Base-by-base conservation (phyloP, 208 protist genomes). In the Leishmania gerbilli region DNA sequence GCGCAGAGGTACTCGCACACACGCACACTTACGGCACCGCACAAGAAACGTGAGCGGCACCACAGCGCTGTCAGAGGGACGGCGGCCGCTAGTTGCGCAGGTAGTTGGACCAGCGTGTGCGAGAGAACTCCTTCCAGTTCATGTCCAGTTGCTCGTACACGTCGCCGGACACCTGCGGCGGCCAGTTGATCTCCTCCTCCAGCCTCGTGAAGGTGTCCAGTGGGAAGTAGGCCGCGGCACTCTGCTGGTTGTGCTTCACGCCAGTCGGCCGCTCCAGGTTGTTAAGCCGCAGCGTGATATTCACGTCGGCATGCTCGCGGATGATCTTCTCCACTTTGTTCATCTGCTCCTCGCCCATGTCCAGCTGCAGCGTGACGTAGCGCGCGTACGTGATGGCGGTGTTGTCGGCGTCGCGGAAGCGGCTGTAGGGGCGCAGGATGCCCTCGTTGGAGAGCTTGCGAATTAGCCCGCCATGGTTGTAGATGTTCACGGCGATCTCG, bases 61-160 rank as follows among this genome's bases (percentile, higher is more conserved):
- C 40, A 51, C 17, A 19, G 42, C 21, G n/a, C 37, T 53, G 55
- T 49, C 71, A 40, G 49, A 17, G n/a, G n/a, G 51, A 27, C 9
- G 13, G n/a, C 13, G 8, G 6, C 31, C 6, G 67, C 89, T 77
- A 96, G 60, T 89, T 96, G 42, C 95, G 88, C 64, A 98, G 86
- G 72, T 89, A 98, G 77, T 93, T 96, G 0, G 95, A 97, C 95
- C 95, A 98, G 34, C 95, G 88, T 31, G 95, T 98, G 15, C 95
- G 93, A 8, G 95, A 95, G 82, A 98, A 98, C 85, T 98, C 95
- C 85, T 98, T 98, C 95, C 95, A 98, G 83, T 96, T 96, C 93
- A 96, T 96, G 42, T 98, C 95, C 24, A 98, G 83, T 80, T 98
- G 95, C 74, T 96, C 91, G 72, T 96, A 96, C 65, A 96, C 92